These are phyloP conservation scores for Aspergillus mulundensis DNA, from an alignment of 495 filamentous ascomycete species.

Conservation along the genomic window DNA sequence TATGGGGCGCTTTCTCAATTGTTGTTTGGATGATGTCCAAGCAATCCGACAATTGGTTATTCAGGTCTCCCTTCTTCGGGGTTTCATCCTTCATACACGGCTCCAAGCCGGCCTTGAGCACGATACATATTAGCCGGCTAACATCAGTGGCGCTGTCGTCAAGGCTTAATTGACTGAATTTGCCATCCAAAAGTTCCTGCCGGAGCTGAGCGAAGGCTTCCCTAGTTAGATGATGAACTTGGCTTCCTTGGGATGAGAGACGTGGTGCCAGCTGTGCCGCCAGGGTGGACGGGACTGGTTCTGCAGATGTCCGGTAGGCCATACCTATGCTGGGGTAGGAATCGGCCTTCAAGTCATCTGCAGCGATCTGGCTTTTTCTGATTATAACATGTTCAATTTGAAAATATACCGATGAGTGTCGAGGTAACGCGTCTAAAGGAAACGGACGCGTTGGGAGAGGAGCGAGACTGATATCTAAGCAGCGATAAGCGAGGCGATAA, in stretches of 20 bases:
- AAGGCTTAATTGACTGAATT: slow-evolving; percentile 39
- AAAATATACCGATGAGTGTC: neutral
- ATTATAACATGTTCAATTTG: slow-evolving; percentile 9
- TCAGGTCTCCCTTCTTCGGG: slow-evolving; percentile 50
- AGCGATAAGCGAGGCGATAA: neutral
- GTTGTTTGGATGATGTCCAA: slow-evolving; percentile 68
- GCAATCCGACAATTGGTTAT: slow-evolving; percentile 60
- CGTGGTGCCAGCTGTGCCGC: slow-evolving; percentile 58
- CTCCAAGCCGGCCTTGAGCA: slow-evolving; percentile 76
- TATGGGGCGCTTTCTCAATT: slow-evolving; percentile 67
- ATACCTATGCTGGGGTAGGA: slow-evolving; percentile 15
- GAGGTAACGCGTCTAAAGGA: no score
- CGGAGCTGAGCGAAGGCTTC: slow-evolving; percentile 62
- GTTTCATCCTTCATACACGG: slow-evolving; percentile 51
- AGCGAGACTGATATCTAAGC: no score
- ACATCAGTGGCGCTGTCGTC: slow-evolving; percentile 70
- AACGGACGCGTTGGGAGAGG: no score
- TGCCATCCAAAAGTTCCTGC: slow-evolving; percentile 53
- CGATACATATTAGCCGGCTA: slow-evolving; percentile 77
- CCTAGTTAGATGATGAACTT: slow-evolving; percentile 40
- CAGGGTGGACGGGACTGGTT: slow-evolving; percentile 63
- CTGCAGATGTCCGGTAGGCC: slow-evolving; percentile 21
- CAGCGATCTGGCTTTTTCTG: slow-evolving; percentile 25
- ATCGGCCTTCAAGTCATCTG: slow-evolving; percentile 19
- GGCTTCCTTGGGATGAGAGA: slow-evolving; percentile 38